These are phyloP conservation scores for Brassica incana DNA, from an alignment of 345 rosid species.

Conservation along the genomic window DNA sequence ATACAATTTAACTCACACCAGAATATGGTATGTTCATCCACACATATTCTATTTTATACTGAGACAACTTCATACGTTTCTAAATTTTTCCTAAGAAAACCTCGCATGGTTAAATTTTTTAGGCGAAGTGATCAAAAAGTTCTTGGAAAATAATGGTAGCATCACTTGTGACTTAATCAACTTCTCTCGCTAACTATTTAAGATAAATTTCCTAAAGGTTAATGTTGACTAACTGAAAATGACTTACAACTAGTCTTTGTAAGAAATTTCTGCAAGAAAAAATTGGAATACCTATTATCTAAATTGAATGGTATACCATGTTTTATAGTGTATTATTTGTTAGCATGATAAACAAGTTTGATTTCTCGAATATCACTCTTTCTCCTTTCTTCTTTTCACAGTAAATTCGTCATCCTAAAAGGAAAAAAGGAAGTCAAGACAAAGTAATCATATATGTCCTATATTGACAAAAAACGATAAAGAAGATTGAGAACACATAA, in stretches of 20 bases:
- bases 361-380: constrained; percentile 69
- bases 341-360: constrained; percentile 64
- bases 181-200: constrained; percentile 52
- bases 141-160: too few species aligned
- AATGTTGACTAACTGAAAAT: constrained; percentile 6
- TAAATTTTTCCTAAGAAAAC: too few species aligned
- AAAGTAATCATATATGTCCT: neutral
- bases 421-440: constrained; percentile 5
- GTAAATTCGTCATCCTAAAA: constrained; percentile 70
- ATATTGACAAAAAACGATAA: too few species aligned
- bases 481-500: too few species aligned
- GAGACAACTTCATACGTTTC: too few species aligned
- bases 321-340: constrained; percentile 54
- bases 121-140: too few species aligned
- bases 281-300: constrained; percentile 46
- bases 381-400: constrained; percentile 46
- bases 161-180: constrained; percentile 33
- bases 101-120: too few species aligned
- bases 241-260: neutral
- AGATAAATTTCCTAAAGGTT: neutral
- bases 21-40: too few species aligned
- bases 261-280: too few species aligned
- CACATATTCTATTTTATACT: too few species aligned
- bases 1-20: too few species aligned
- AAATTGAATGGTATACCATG: constrained; percentile 51